Evolutionary conservation across 2,329 filamentous ascomycete species (phyloP).

Genomic region (Amphichorda felina): DNA sequence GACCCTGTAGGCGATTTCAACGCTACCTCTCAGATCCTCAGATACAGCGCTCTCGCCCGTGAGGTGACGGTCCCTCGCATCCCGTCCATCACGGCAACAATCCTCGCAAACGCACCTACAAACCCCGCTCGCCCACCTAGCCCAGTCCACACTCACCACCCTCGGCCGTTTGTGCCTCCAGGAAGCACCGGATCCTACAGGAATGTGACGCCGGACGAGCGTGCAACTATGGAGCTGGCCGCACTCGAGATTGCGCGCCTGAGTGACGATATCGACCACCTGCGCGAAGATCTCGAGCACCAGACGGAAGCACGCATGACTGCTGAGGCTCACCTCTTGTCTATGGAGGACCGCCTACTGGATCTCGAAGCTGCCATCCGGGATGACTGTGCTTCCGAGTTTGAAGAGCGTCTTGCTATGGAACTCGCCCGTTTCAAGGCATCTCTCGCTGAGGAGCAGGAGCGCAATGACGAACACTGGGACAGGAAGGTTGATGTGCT

Average conservation of each 20-base stretch:
- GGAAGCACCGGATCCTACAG: constrained; percentile 19
- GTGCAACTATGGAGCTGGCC: constrained; percentile 70
- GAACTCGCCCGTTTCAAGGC: constrained; percentile 76
- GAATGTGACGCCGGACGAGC: constrained; percentile 34
- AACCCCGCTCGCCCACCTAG: constrained; percentile 12
- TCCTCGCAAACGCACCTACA: constrained; percentile 29
- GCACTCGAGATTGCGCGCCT: constrained; percentile 74
- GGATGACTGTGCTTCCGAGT: constrained; percentile 80
- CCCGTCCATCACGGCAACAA: constrained; percentile 68
- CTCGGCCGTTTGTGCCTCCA: constrained; percentile 27
- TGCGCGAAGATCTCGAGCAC: constrained; percentile 56
- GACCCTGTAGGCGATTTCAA: constrained; percentile 93
- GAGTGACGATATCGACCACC: constrained; percentile 56
- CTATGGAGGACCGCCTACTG: constrained; percentile 52
- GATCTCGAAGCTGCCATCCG: constrained; percentile 73
- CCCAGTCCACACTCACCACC: constrained; percentile 15
- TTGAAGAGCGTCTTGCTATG: constrained; percentile 63
- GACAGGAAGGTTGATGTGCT: constrained; percentile 71
- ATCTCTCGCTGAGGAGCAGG: constrained; percentile 65
- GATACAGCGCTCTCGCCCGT: constrained; percentile 84
- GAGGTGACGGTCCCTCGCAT: constrained; percentile 88
- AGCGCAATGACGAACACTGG: constrained; percentile 71
- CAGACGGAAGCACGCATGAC: constrained; percentile 60
- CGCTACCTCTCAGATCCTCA: constrained; percentile 87
- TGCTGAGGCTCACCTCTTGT: constrained; percentile 61